Evolutionary conservation across 2,329 filamentous ascomycete genomes (phyloP).

Genomic region (Colletotrichum tanaceti): DNA sequence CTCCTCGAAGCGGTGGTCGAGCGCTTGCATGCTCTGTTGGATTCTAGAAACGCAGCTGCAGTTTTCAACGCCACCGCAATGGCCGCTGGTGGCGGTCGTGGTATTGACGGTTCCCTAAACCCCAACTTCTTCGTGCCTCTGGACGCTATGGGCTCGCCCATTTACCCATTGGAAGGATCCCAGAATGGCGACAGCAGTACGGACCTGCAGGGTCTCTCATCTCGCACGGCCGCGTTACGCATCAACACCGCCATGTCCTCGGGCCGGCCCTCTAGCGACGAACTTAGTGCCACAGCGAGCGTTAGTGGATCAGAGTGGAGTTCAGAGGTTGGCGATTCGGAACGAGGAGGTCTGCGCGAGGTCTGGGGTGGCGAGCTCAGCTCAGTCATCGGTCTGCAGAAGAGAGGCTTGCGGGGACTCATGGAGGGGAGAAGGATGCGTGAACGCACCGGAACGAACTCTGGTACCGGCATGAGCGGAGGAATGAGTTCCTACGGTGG

Average conservation of each 20-base stretch:
- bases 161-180: constrained; percentile 25
- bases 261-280: constrained; percentile 57
- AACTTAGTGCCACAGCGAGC: constrained; percentile 63
- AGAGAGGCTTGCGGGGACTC: constrained; percentile 87
- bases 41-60: constrained; percentile 93
- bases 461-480: constrained; percentile 42
- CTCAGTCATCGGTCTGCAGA: constrained; percentile 94
- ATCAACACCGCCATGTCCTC: constrained; percentile 60
- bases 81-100: constrained; percentile 92
- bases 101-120: constrained; percentile 75
- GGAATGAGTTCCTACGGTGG: constrained; percentile 43
- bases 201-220: constrained; percentile 48
- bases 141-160: constrained; percentile 54
- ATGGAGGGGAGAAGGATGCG: constrained; percentile 94
- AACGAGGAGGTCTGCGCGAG: constrained; percentile 64
- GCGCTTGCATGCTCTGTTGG: constrained; percentile 86
- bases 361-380: constrained; percentile 86
- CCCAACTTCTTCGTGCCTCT: constrained; percentile 70
- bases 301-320: constrained; percentile 68
- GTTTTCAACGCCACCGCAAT: constrained; percentile 99
- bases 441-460: constrained; percentile 69
- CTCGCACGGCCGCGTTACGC: constrained; percentile 55
- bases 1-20: constrained; percentile 93
- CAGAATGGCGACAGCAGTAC: constrained; percentile 44
- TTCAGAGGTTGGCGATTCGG: constrained; percentile 63